Evolutionary conservation across 331 rosid species (phyloP).

Genomic region (Rosa hybrid): DNA sequence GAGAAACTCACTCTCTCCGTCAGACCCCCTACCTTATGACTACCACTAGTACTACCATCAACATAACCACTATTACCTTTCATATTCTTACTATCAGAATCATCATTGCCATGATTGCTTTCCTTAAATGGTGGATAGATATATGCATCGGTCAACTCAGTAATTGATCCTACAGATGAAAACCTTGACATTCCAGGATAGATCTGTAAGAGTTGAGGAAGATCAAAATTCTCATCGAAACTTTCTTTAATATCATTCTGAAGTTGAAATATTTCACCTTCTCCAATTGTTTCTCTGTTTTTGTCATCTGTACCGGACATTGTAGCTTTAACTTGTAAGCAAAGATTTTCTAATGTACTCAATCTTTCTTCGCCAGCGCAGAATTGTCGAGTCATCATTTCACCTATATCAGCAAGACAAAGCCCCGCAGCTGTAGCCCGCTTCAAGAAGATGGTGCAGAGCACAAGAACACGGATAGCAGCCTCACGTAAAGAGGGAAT

Average conservation of each 20-base stretch:
- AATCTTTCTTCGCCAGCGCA: conserved; percentile 46
- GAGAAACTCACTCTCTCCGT: conserved; percentile 43
- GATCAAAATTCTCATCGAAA: conserved; percentile 25
- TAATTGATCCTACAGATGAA: conserved; percentile 33
- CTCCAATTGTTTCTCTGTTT: conserved; percentile 28
- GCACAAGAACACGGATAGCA: conserved; percentile 68
- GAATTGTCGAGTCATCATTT: conserved; percentile 74
- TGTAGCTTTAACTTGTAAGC: conserved; percentile 51
- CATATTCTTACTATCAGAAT: background rate
- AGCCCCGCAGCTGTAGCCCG: conserved; percentile 64
- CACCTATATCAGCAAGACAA: conserved; percentile 75
- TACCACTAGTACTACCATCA: conserved; percentile 3
- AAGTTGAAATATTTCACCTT: conserved; percentile 26
- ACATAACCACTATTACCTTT: conserved; percentile 6
- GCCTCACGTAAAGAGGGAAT: conserved; percentile 68
- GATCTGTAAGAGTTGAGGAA: conserved; percentile 31
- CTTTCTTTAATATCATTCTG: conserved; percentile 24
- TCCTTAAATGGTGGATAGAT: background rate
- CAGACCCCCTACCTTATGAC: conserved; percentile 15
- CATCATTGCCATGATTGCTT: background rate
- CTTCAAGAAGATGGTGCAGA: conserved; percentile 84
- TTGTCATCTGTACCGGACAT: conserved; percentile 26
- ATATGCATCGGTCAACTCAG: conserved; percentile 12
- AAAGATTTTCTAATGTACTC: conserved; percentile 61
- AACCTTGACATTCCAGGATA: conserved; percentile 30